A percentile compares a stretch with the other conserved stretches of the same genome.
Conservation (phyloP, 1,284 basidiomycete species). For the Hymenochaete sp. region DNA sequence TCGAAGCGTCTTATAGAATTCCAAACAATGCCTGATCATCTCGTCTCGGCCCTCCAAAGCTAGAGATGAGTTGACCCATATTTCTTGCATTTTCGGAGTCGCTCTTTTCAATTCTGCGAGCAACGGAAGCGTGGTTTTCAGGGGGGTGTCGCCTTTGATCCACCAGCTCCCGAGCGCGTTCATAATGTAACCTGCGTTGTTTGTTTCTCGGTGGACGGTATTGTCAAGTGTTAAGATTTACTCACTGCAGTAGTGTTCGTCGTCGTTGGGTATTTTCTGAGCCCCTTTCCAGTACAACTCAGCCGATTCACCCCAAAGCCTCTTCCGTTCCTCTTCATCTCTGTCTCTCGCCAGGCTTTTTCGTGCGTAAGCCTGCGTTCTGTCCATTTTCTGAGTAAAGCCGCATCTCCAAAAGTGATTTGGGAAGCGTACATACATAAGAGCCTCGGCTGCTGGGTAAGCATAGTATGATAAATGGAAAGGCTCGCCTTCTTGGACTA, state of each 20-base stretch:
- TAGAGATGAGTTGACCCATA: slow-evolving; percentile 24
- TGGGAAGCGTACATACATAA: slow-evolving; percentile 8
- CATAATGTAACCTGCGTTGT: slow-evolving; percentile 2
- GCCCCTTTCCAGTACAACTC: slow-evolving; percentile 15
- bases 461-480: slow-evolving; percentile 12
- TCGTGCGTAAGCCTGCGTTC: slow-evolving; percentile 6
- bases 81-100: slow-evolving; percentile 20
- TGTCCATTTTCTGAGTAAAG: not conserved
- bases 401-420: no score
- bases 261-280: slow-evolving; percentile 15
- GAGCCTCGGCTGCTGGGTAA: slow-evolving; percentile 12
- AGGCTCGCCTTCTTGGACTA: not conserved
- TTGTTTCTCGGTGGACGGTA: not conserved
- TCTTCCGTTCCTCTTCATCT: not conserved
- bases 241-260: slow-evolving; percentile 16
- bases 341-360: slow-evolving; percentile 7
- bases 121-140: slow-evolving; percentile 1
- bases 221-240: not conserved
- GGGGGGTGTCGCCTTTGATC: not conserved
- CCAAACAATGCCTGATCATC: slow-evolving; percentile 4
- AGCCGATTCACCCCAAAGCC: slow-evolving; percentile 5
- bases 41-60: slow-evolving; percentile 9
- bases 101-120: not conserved
- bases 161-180: slow-evolving; percentile 1
- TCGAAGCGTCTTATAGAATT: slow-evolving; percentile 2